These are phyloP conservation scores for Dalechampia spathulata DNA, from an alignment of 441 rosid species.

Conservation along the genomic window DNA sequence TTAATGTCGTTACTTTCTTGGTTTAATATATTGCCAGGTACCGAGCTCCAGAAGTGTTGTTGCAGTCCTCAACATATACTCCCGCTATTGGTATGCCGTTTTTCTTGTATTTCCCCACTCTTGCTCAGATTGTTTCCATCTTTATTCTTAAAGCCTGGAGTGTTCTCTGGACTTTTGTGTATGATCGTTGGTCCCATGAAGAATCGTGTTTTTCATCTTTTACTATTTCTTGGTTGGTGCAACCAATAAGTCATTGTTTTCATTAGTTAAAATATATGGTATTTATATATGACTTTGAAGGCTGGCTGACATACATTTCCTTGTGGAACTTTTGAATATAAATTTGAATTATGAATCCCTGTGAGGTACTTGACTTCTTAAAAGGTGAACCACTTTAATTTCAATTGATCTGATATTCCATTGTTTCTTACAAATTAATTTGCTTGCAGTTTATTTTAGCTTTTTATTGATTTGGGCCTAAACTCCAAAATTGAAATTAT, in stretches of 20 bases:
- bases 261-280: too few species aligned
- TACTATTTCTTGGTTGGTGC: too few species aligned
- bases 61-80: slow-evolving; percentile 68
- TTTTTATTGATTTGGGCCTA: slow-evolving; percentile 14
- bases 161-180: too few species aligned
- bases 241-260: too few species aligned
- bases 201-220: too few species aligned
- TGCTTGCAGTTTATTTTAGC: not conserved
- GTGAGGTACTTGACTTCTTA: too few species aligned
- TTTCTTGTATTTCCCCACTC: not conserved
- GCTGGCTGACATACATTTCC: too few species aligned
- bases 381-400: slow-evolving; percentile 5
- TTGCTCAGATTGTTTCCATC: not conserved
- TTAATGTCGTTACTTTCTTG: not conserved
- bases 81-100: slow-evolving; percentile 72
- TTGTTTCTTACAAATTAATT: not conserved
- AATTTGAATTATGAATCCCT: too few species aligned
- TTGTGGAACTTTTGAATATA: too few species aligned
- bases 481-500: slow-evolving; percentile 8
- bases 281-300: too few species aligned
- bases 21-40: slow-evolving; percentile 43
- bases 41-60: slow-evolving; percentile 94
- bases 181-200: too few species aligned
- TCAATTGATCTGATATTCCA: not conserved
- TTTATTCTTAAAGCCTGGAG: not conserved